These are phyloP conservation scores for Paxillus involutus DNA, from an alignment of 768 basidiomycete genomes.

Conservation along the genomic window DNA sequence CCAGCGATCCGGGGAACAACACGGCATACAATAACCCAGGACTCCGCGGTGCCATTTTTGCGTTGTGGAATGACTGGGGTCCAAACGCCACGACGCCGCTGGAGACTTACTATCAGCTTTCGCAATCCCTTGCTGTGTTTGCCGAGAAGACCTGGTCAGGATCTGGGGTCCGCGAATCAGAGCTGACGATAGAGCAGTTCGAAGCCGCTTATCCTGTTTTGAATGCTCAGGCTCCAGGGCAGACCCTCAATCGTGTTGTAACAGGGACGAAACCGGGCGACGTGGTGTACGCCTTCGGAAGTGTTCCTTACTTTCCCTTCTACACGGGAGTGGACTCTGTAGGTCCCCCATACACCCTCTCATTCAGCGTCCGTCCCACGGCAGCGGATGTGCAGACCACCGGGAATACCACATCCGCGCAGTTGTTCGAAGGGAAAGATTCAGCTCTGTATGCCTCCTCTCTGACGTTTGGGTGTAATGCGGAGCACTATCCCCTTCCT, in stretches of 20 bases:
- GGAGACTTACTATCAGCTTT: conserved; percentile 44
- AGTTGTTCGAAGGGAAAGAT: conserved; percentile 37
- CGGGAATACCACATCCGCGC: conserved; percentile 13
- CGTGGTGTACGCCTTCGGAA: conserved; percentile 29
- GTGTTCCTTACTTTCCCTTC: conserved; percentile 18
- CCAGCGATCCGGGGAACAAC: conserved; percentile 31
- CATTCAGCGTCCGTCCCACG: conserved; percentile 37
- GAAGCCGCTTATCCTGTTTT: conserved; percentile 34
- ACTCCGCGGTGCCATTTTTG: conserved; percentile 37
- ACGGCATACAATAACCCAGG: conserved; percentile 25
- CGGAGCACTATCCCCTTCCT: conserved; percentile 36
- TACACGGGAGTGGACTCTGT: conserved; percentile 36
- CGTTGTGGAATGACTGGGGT: conserved; percentile 46
- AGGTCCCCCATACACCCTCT: conserved; percentile 44
- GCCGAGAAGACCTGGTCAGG: conserved; percentile 46
- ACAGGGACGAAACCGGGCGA: conserved; percentile 21
- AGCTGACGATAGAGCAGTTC: conserved; percentile 36
- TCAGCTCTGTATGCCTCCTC: conserved; percentile 36
- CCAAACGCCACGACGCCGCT: conserved; percentile 44
- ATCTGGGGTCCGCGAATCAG: conserved; percentile 33
- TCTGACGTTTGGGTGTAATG: conserved; percentile 39
- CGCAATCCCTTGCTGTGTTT: conserved; percentile 40
- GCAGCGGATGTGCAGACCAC: conserved; percentile 11
- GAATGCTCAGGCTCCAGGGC: conserved; percentile 40
- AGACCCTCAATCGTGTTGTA: conserved; percentile 44